These are phyloP conservation scores for Cutaneotrichosporon sp. DNA, from an alignment of 1,284 basidiomycete species.

Conservation along the genomic window DNA sequence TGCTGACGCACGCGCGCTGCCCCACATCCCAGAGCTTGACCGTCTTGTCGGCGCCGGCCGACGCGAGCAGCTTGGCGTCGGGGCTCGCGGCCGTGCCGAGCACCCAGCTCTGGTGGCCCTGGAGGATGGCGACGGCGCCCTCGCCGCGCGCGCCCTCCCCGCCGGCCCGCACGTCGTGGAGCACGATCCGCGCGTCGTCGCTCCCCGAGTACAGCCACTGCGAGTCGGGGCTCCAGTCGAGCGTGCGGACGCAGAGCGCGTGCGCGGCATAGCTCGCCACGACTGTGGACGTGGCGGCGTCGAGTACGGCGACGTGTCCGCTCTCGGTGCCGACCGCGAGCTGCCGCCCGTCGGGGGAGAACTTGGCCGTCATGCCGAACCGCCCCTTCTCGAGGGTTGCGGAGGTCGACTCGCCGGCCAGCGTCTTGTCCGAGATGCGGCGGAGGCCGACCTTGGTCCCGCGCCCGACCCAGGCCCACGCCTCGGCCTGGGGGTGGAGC, in stretches of 20 bases:
- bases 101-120: conserved; percentile 85
- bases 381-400: conserved; percentile 71
- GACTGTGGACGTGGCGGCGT: conserved; percentile 66
- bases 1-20: conserved; percentile 73
- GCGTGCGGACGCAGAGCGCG: conserved; percentile 76
- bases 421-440: conserved; percentile 54
- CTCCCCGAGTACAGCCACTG: conserved; percentile 77
- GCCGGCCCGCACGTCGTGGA: conserved; percentile 71
- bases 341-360: conserved; percentile 78
- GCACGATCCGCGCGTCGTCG: conserved; percentile 80
- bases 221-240: conserved; percentile 80
- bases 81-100: conserved; percentile 74
- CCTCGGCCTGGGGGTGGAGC: conserved; percentile 67
- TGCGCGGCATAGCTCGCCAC: conserved; percentile 74
- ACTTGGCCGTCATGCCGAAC: conserved; percentile 75
- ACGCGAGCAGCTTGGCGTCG: conserved; percentile 71
- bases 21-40: conserved; percentile 86
- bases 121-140: conserved; percentile 75
- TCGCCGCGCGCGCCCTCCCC: conserved; percentile 46
- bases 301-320: conserved; percentile 81
- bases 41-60: conserved; percentile 79
- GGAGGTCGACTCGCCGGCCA: conserved; percentile 38
- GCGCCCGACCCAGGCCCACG: conserved; percentile 75
- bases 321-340: conserved; percentile 75
- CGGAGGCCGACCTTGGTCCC: conserved; percentile 65